These are phyloP conservation scores for Penstemon davidsonii DNA, from an alignment of 257 asterid genomes.

Conservation along the genomic window DNA sequence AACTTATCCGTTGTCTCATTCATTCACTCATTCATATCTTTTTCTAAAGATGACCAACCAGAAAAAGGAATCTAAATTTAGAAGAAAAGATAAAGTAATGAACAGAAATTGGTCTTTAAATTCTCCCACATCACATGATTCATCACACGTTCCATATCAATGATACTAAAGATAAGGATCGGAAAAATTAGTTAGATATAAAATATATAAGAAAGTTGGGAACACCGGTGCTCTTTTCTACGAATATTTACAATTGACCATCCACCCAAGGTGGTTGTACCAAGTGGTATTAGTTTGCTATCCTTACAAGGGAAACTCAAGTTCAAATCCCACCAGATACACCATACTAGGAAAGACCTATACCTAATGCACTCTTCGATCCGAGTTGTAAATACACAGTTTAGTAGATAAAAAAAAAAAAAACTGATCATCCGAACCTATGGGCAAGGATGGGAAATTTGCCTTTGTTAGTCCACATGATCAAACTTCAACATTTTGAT, in stretches of 20 bases:
- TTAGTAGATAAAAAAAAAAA: no score
- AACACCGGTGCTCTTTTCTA: background rate
- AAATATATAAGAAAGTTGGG: background rate
- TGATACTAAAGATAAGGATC: conserved; percentile 34
- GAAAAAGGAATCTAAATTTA: conserved; percentile 36
- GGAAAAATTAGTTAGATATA: background rate
- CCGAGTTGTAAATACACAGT: no score
- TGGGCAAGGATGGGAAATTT: no score
- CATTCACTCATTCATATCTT: conserved; percentile 35
- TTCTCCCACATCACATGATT: conserved; percentile 48
- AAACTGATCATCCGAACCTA: no score
- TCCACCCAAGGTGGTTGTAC: no score
- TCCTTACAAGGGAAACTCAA: background rate
- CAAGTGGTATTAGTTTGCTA: no score
- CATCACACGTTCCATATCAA: conserved; percentile 26
- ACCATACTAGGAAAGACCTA: background rate
- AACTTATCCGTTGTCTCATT: conserved; percentile 58
- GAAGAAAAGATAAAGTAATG: conserved; percentile 32
- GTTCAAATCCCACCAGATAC: background rate
- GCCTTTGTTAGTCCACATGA: no score
- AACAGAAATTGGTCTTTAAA: conserved; percentile 31
- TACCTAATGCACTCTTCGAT: background rate
- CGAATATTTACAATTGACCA: background rate
- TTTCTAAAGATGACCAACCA: conserved; percentile 39
- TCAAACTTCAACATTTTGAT: no score